A percentile compares a stretch with the other conserved stretches of the same genome.
Conservation (phyloP, 2,329 filamentous ascomycete genomes). For the Ascosphaera apis region DNA sequence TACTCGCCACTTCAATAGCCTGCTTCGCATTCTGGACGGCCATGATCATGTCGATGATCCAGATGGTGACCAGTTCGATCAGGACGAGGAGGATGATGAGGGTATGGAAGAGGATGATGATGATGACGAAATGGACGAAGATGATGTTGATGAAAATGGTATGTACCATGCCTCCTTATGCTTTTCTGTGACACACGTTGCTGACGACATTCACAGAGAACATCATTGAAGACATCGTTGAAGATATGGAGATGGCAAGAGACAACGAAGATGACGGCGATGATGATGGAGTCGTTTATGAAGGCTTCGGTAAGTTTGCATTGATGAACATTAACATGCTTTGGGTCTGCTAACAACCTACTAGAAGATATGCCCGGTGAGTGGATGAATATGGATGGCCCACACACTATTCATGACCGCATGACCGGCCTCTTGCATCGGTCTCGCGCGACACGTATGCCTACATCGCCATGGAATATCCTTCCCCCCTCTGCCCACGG, state of each 20-base stretch:
- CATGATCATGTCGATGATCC: conserved; percentile 15
- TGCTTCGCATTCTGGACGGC: conserved; percentile 20
- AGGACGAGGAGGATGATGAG: conserved; percentile 14
- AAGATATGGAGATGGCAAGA: conserved; percentile 13
- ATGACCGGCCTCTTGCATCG: no score
- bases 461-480: no score
- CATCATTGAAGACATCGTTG: conserved; percentile 34
- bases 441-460: no score
- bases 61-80: conserved; percentile 12
- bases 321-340: conserved; percentile 1
- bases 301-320: conserved; percentile 9
- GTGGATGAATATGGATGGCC: no score
- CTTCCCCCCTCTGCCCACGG: no score
- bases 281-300: conserved; percentile 21
- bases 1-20: conserved; percentile 19
- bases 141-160: conserved; percentile 35
- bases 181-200: not conserved
- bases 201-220: conserved; percentile 6
- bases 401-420: no score
- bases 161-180: conserved; percentile 6
- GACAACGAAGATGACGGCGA: conserved; percentile 20
- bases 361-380: no score
- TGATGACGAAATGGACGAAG: conserved; percentile 7
- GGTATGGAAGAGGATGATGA: not conserved
- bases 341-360: no score